A percentile compares a stretch with the other conserved stretches of the same genome.
Evolutionary conservation across 495 filamentous ascomycete genomes (phyloP).

Genomic region (Achaetomiella virescens): DNA sequence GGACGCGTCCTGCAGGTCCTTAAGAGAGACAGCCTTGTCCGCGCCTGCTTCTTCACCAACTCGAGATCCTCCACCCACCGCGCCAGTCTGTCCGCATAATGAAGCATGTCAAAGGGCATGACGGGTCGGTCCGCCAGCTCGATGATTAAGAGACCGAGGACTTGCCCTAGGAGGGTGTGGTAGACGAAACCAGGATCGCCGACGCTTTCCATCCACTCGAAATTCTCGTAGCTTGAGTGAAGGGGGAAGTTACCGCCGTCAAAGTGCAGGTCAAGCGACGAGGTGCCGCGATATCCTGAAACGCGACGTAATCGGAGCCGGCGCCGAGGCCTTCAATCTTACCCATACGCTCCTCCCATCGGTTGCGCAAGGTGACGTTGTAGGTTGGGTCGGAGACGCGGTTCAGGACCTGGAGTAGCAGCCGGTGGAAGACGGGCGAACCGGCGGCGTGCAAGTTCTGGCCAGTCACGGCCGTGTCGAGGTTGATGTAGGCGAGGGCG

Average conservation of each 20-base stretch:
- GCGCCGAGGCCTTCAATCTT: constrained; percentile 67
- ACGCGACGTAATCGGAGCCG: constrained; percentile 85
- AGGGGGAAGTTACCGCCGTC: constrained; percentile 60
- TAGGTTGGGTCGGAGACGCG: constrained; percentile 63
- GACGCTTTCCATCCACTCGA: constrained; percentile 73
- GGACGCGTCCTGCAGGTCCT: constrained; percentile 55
- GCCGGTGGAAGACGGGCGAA: constrained; percentile 68
- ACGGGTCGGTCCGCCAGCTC: constrained; percentile 76
- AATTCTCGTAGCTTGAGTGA: constrained; percentile 83
- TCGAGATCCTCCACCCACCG: constrained; percentile 59
- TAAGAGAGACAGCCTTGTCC: constrained; percentile 42
- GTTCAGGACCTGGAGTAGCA: constrained; percentile 64
- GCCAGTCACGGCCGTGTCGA: constrained; percentile 79
- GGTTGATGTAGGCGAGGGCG: constrained; percentile 84
- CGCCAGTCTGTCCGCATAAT: constrained; percentile 53
- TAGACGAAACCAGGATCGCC: constrained; percentile 79
- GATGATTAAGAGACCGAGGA: constrained; percentile 76
- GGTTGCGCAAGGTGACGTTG: constrained; percentile 65
- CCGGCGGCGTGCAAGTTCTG: constrained; percentile 65
- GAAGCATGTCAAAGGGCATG: constrained; percentile 70
- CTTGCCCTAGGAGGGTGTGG: constrained; percentile 70
- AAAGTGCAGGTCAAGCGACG: constrained; percentile 83
- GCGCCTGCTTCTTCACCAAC: constrained; percentile 44
- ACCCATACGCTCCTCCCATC: constrained; percentile 64
- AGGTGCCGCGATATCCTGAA: constrained; percentile 89